These are phyloP conservation scores for Lachnellula cervina DNA, from an alignment of 2,329 filamentous ascomycete genomes.

Conservation along the genomic window DNA sequence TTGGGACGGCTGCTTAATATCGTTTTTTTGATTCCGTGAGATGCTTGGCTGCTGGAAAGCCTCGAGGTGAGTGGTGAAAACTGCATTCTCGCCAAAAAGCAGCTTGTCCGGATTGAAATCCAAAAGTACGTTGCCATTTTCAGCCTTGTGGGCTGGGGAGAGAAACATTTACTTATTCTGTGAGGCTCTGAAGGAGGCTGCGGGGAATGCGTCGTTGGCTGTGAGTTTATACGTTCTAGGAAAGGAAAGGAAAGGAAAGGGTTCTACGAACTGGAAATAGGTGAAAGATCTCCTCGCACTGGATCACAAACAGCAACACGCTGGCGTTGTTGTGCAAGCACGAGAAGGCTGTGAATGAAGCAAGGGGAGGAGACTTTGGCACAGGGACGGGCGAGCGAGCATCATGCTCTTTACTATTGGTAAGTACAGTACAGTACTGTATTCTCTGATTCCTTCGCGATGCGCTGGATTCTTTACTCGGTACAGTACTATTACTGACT, in stretches of 20 bases:
- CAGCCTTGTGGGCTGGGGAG: too few relatives aligned
- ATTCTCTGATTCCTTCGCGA: not conserved
- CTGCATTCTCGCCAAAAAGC: too few relatives aligned
- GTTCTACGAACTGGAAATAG: not conserved
- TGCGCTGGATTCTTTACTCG: too few relatives aligned
- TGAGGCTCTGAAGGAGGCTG: not conserved
- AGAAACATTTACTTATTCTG: too few relatives aligned
- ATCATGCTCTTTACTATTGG: constrained; percentile 34
- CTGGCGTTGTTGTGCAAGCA: constrained; percentile 40
- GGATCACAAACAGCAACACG: constrained; percentile 43
- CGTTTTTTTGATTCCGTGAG: too few relatives aligned
- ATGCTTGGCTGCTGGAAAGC: too few relatives aligned
- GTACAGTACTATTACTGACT: not conserved
- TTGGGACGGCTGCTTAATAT: too few relatives aligned
- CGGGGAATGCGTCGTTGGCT: not conserved
- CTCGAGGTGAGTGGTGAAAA: too few relatives aligned
- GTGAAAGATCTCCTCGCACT: constrained; percentile 36
- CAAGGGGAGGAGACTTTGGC: constrained; percentile 37
- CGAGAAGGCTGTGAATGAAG: constrained; percentile 37
- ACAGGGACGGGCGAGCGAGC: constrained; percentile 39
- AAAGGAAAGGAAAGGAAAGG: not conserved
- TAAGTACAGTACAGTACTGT: too few relatives aligned
- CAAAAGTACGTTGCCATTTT: too few relatives aligned
- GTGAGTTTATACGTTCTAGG: not conserved
- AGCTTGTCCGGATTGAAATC: too few relatives aligned